phyloP scores from a whole-genome alignment of 1,284 basidiomycete genomes.

The Pyrrhoderma noxium region DNA sequence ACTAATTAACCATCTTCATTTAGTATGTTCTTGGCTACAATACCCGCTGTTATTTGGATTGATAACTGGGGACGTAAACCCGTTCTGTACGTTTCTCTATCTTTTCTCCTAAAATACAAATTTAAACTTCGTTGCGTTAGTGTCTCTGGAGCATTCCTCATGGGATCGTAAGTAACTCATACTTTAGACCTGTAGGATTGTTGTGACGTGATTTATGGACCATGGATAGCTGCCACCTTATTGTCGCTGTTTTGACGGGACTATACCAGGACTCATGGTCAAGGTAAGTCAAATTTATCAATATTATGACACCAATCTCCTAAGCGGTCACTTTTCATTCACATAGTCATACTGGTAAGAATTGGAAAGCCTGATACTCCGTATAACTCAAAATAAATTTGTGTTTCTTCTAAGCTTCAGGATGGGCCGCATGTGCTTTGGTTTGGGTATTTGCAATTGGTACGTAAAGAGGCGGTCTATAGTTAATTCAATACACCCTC shows the following conservation, averaged over 20 bases:
- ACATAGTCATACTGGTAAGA: neutral
- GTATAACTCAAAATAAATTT: neutral
- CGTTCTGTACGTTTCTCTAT: conserved; percentile 31
- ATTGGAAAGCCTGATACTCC: neutral
- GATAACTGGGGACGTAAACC: conserved; percentile 67
- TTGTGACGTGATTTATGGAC: neutral
- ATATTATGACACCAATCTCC: neutral
- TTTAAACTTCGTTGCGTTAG: neutral
- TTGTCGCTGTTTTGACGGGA: conserved; percentile 54
- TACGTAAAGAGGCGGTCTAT: conserved; percentile 22
- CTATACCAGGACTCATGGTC: conserved; percentile 47
- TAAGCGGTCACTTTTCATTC: neutral
- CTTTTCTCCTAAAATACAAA: neutral
- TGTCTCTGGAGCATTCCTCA: conserved; percentile 62
- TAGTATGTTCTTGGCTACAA: conserved; percentile 68
- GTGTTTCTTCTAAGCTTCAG: conserved; percentile 36
- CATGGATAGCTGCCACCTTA: conserved; percentile 48
- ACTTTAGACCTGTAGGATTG: too few relatives aligned
- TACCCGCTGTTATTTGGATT: conserved; percentile 67
- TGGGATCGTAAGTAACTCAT: conserved; percentile 51
- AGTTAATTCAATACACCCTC: conserved; percentile 6
- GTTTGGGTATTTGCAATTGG: conserved; percentile 65
- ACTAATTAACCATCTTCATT: neutral
- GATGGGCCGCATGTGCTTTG: conserved; percentile 57
- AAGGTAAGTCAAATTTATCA: conserved; percentile 29